Percentiles rank a stretch among this genome's conserved stretches.
Evolutionary conservation across 1,284 basidiomycete species (phyloP).

Genomic region (Caloboletus firmus): DNA sequence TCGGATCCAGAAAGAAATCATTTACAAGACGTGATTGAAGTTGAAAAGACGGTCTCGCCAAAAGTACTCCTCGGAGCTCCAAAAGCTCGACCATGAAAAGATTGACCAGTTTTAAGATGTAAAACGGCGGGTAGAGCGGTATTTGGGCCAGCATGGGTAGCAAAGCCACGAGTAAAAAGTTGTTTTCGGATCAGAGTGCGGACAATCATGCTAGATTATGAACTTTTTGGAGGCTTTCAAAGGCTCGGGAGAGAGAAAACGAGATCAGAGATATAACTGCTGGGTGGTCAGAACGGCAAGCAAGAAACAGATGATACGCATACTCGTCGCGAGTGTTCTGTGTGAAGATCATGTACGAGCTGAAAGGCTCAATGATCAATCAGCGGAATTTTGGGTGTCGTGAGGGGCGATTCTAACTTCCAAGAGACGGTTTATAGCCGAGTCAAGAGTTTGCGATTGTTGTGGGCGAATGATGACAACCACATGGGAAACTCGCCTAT

Average conservation of each 20-base stretch:
- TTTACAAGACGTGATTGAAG: constrained; percentile 95
- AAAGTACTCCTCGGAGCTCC: constrained; percentile 86
- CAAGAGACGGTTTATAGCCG: constrained; percentile 19
- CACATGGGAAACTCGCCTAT: constrained; percentile 11
- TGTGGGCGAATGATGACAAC: neutral
- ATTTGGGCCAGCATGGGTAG: constrained; percentile 59
- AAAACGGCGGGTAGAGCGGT: constrained; percentile 73
- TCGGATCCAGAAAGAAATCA: constrained; percentile 11
- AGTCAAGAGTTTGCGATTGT: constrained; percentile 7
- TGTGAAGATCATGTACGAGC: constrained; percentile 78
- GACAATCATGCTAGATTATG: constrained; percentile 48
- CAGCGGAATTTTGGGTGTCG: constrained; percentile 6
- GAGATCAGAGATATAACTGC: constrained; percentile 82
- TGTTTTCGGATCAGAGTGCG: constrained; percentile 52
- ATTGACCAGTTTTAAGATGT: constrained; percentile 93
- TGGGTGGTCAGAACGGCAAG: constrained; percentile 6
- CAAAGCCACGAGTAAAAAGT: constrained; percentile 56
- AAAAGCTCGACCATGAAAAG: constrained; percentile 87
- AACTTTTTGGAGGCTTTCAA: constrained; percentile 38
- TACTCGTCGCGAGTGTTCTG: constrained; percentile 85
- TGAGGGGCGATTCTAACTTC: neutral
- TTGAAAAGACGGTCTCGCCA: constrained; percentile 99
- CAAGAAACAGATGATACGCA: constrained; percentile 27
- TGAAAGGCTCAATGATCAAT: constrained; percentile 22
- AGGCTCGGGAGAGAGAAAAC: constrained; percentile 74